Percentiles rank a stretch among this genome's conserved stretches.
These are phyloP conservation scores for Cytospora piceicola DNA, from an alignment of 2,329 filamentous ascomycete species.

Conservation along the genomic window DNA sequence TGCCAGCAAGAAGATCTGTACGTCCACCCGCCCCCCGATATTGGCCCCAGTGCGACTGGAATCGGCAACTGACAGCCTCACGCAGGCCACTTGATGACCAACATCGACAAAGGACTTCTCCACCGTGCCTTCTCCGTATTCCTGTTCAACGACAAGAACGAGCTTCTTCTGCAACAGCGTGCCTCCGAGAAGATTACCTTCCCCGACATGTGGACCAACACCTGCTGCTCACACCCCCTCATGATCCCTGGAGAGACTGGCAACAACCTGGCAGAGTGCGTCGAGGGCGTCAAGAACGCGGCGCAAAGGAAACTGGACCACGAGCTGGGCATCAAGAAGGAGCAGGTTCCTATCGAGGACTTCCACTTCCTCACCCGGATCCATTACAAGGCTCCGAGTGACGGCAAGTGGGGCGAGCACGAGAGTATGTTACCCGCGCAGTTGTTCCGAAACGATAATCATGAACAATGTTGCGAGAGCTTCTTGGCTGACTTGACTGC, in stretches of 20 bases:
- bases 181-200: constrained; percentile 98
- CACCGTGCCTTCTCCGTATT: constrained; percentile 98
- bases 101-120: constrained; percentile 93
- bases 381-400: constrained; percentile 96
- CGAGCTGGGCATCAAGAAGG: constrained; percentile 87
- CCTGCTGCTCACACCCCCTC: constrained; percentile 96
- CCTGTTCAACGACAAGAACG: constrained; percentile 92
- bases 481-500: constrained; percentile 21
- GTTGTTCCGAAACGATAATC: background rate
- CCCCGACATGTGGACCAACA: constrained; percentile 99
- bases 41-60: background rate
- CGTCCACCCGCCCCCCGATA: constrained; percentile 41
- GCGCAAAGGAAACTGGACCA: constrained; percentile 93
- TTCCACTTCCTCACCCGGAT: constrained; percentile 96
- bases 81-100: constrained; percentile 94
- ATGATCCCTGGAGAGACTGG: constrained; percentile 92
- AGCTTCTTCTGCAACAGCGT: constrained; percentile 91
- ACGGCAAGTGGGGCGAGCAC: constrained; percentile 98
- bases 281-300: constrained; percentile 86
- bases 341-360: constrained; percentile 87
- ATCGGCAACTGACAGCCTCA: constrained; percentile 7
- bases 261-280: constrained; percentile 74
- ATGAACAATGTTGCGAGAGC: background rate
- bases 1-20: constrained; percentile 97
- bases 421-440: constrained; percentile 71